phyloP scores from a whole-genome alignment of 1,284 basidiomycete genomes.

The Ustilago xerochloae region DNA sequence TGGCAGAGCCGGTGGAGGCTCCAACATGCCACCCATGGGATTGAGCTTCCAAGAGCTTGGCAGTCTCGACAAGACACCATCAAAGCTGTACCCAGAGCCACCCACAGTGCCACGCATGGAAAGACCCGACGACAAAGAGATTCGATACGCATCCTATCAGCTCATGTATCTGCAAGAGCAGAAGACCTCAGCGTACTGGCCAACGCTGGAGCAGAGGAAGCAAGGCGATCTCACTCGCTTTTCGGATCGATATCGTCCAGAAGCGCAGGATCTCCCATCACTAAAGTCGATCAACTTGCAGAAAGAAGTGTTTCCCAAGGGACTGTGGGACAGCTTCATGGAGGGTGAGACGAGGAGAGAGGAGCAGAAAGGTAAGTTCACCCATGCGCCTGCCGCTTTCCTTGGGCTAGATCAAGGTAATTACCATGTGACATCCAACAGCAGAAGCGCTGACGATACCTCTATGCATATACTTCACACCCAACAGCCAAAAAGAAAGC shows the following conservation, averaged over 20 bases:
- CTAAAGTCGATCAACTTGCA: conserved; percentile 56
- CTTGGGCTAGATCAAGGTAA: no score
- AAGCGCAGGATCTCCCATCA: conserved; percentile 48
- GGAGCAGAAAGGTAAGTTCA: conserved; percentile 35
- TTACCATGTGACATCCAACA: no score
- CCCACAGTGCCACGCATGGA: conserved; percentile 39
- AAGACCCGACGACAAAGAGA: conserved; percentile 43
- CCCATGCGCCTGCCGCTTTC: no score
- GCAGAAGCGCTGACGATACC: no score
- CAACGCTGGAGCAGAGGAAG: conserved; percentile 37
- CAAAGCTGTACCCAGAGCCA: conserved; percentile 49
- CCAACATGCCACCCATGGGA: conserved; percentile 45
- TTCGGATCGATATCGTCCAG: conserved; percentile 60
- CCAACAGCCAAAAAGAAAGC: conserved; percentile 35
- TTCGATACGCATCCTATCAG: conserved; percentile 50
- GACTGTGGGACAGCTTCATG: conserved; percentile 63
- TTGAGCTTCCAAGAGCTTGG: conserved; percentile 50
- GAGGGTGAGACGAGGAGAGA: conserved; percentile 57
- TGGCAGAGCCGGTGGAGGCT: conserved; percentile 34
- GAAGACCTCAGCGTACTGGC: conserved; percentile 52
- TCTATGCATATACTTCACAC: no score
- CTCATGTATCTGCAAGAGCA: conserved; percentile 52
- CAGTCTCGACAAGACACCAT: conserved; percentile 51
- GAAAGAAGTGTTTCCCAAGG: conserved; percentile 60
- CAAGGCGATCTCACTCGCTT: conserved; percentile 56